Base-by-base conservation (phyloP, 768 basidiomycete genomes). In the Tephrocybe sp. region DNA sequence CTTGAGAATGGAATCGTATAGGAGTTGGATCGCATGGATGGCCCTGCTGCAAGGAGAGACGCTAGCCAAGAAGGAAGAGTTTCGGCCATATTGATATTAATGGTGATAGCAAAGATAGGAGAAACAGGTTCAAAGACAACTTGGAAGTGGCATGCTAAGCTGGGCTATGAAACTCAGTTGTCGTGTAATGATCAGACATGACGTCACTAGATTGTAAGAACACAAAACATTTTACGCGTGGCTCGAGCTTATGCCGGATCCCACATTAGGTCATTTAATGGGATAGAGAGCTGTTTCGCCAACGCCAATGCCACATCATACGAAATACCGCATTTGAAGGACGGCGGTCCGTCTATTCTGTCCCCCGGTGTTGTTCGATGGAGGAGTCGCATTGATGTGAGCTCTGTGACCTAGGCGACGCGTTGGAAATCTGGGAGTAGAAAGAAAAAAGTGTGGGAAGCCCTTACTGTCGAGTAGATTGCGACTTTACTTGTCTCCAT, bases 271-370 rank as follows among this genome's bases (percentile, higher is more conserved):
- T 90, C 87, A 50, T 80, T 73, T 37, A 91, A 50, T 1, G 76
- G 67, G 11, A 92, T 72, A 1, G 77, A 74, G 15, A 90, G 57
- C 28, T 87, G 77, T 39, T 77, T 77, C 13, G 87, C 84, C 7
- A 90, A 64, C 3, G 61, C 62, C 48, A 82, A 59, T 1, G 79
- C 78, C 5, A 75, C 67, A 1, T 83, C 79, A 44, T 84, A 79
- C 13, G 79, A 76, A n/a, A 91, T 73, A 1, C 81, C 85, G 60
- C 83, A 87, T 58, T 88, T 91, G 64, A 87, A 87, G 68, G 74
- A 79, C 1, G 87, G 81, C 0, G 85, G 79, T 0, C 83, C 85
- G 42, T 91, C 87, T 22, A 89, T 64, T 54, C 75, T 79, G 35
- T 91, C 89, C 4, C 66, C 35, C 2, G 76, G 70, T 8, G 83